Conservation (phyloP, 2,329 filamentous ascomycete genomes). For the Colletotrichum gigasporum region DNA sequence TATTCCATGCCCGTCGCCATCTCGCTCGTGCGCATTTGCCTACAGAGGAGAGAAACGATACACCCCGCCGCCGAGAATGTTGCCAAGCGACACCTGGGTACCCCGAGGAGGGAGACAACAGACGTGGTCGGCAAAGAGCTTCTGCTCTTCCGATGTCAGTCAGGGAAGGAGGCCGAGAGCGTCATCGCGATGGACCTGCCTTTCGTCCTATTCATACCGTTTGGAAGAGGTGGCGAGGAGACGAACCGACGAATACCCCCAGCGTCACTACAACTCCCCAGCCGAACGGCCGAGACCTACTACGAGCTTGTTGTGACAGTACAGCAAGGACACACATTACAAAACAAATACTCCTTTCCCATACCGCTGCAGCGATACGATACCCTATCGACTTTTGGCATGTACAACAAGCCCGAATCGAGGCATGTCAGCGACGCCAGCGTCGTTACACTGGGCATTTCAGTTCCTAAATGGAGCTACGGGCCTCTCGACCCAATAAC, state of each 20-base stretch:
- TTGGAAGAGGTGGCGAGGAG: slow-evolving; percentile 90
- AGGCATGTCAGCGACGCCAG: slow-evolving; percentile 89
- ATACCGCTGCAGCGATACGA: slow-evolving; percentile 94
- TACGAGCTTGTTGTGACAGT: slow-evolving; percentile 97
- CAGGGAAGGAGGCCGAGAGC: slow-evolving; percentile 85
- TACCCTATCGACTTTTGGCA: slow-evolving; percentile 96
- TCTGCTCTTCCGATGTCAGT: slow-evolving; percentile 85
- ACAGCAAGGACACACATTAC: slow-evolving; percentile 86
- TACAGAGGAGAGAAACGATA: slow-evolving; percentile 94
- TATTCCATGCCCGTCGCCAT: slow-evolving; percentile 89
- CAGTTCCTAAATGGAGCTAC: slow-evolving; percentile 94
- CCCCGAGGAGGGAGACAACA: slow-evolving; percentile 87
- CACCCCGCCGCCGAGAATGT: slow-evolving; percentile 95
- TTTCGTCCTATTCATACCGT: slow-evolving; percentile 97
- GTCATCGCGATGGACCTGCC: slow-evolving; percentile 97
- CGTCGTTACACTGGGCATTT: slow-evolving; percentile 90
- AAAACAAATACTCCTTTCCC: slow-evolving; percentile 91
- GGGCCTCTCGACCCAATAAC: slow-evolving; percentile 94
- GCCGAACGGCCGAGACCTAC: slow-evolving; percentile 93
- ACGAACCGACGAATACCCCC: slow-evolving; percentile 90
- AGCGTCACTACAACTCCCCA: slow-evolving; percentile 88
- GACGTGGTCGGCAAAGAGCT: slow-evolving; percentile 97
- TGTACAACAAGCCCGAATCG: slow-evolving; percentile 97
- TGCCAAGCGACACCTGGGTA: slow-evolving; percentile 89
- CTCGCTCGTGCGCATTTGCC: slow-evolving; percentile 91